A percentile compares a stretch with the other conserved stretches of the same genome.
Evolutionary conservation across 2,329 filamentous ascomycete species (phyloP).

Genomic region (Phoma sp.): DNA sequence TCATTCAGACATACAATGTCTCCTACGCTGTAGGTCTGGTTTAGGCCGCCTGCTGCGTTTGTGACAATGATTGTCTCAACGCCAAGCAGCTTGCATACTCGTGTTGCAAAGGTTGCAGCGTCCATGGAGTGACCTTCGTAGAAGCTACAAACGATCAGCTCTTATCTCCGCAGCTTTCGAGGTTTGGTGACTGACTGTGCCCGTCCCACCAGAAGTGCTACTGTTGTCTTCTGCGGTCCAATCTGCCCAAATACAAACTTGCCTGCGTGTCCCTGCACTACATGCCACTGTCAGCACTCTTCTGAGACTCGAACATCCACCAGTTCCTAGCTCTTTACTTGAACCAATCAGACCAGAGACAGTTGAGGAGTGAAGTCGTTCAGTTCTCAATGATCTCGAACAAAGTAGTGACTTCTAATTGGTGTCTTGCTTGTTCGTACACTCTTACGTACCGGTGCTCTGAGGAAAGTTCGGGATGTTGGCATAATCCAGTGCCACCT

Average conservation of each 20-base stretch:
- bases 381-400: background rate
- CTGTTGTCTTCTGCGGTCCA: constrained; percentile 59
- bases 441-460: constrained; percentile 59
- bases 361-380: constrained; percentile 42
- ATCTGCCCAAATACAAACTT: constrained; percentile 70
- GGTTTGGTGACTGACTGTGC: constrained; percentile 61
- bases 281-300: background rate
- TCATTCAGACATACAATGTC: constrained; percentile 71
- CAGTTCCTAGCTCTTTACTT: too few relatives aligned
- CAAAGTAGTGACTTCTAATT: constrained; percentile 19
- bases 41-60: constrained; percentile 70
- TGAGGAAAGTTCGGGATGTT: constrained; percentile 67
- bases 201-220: constrained; percentile 68
- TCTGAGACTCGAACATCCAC: too few relatives aligned
- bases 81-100: constrained; percentile 68
- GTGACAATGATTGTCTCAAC: constrained; percentile 69
- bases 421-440: background rate
- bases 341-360: too few relatives aligned
- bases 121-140: constrained; percentile 72
- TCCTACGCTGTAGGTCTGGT: constrained; percentile 67
- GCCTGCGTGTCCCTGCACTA: constrained; percentile 66
- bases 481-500: constrained; percentile 62
- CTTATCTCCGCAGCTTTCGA: background rate
- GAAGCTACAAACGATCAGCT: constrained; percentile 57
- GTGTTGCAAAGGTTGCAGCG: constrained; percentile 67